Evolutionary conservation across 495 filamentous ascomycete genomes (phyloP), one percentile per base, ranked within the genome.

Genomic region (Penicillium bovifimosum): DNA sequence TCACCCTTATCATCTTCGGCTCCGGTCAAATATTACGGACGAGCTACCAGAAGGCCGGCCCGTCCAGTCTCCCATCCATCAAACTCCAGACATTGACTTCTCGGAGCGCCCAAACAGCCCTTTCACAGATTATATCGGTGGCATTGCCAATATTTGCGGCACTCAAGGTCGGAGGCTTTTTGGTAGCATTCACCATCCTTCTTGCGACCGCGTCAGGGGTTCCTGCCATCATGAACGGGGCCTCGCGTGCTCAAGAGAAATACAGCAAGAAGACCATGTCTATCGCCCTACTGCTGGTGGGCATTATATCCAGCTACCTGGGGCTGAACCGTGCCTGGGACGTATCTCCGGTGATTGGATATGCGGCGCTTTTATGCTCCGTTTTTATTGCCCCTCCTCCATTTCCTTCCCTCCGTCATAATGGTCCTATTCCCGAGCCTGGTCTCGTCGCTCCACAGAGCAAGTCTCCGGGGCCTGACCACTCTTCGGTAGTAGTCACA

Each of bases 81-180:
- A 60, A 55, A 45, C 47, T 61, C 4, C 63, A 65, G 10, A 51
- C 43, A 18, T 17, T 65, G 5, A 58, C 57, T 43, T 39, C 40
- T 2, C 55, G 52, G n/a, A 58, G 46, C 0, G 63, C 39, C 5
- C 49, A 55, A 14, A 41, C 51, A 17, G 54, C 60, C 1, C 33
- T 74, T 41, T 31, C 64, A 28, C 67, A 64, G 20, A 46, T 63
- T 11, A 50, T 47, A 32, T 68, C 69, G 14, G 61, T 83, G 28
- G 74, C 69, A 17, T 56, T 85, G 17, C 82, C 82, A 0, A 76
- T 81, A 51, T 83, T 80, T 53, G 79, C 81, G 17, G 58, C 77
- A 0, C 63, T 81, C 56, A 75, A 81, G 32, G 61, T 84, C 16
- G 82, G 82, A 18, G 80, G 76, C 6, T 69, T 77, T 47, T 62